Evolutionary conservation across 73 alveolate genomes (phyloP).

Genomic region (Tetrahymena malaccensis): DNA sequence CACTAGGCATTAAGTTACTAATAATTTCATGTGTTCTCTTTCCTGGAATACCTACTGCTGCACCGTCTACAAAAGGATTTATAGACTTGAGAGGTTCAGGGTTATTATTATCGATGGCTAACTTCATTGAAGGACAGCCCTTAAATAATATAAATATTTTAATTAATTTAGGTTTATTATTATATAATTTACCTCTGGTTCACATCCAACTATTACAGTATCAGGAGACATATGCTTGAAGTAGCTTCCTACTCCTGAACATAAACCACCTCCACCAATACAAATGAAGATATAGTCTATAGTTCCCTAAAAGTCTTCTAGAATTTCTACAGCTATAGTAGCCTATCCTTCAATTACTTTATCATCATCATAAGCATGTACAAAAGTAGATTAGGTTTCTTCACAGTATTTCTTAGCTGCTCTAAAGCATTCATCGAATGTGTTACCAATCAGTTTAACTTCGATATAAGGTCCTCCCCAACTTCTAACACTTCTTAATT

Average conservation of each 20-base stretch:
- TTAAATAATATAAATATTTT: not conserved
- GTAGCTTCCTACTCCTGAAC: conserved; percentile 21
- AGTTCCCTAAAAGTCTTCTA: conserved; percentile 35
- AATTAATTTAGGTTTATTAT: too few species aligned
- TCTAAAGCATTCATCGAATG: conserved; percentile 49
- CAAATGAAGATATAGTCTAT: conserved; percentile 21
- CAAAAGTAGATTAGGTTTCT: conserved; percentile 19
- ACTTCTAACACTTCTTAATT: conserved; percentile 36
- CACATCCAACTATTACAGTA: conserved; percentile 12
- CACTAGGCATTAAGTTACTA: not conserved
- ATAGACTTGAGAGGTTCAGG: conserved; percentile 5
- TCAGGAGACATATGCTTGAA: conserved; percentile 22
- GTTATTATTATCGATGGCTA: conserved; percentile 1
- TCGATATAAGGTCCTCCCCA: conserved; percentile 43
- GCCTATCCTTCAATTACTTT: conserved; percentile 58
- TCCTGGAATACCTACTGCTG: conserved; percentile 29
- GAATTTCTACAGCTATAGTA: conserved; percentile 51
- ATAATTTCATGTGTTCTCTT: conserved; percentile 13
- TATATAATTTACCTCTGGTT: conserved; percentile 4
- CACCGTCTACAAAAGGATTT: conserved; percentile 39
- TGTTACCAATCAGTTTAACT: conserved; percentile 43
- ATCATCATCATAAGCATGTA: conserved; percentile 60
- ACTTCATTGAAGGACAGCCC: conserved; percentile 36
- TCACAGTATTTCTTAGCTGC: conserved; percentile 37
- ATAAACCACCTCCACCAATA: conserved; percentile 37